Evolutionary conservation across 805 yeast genomes (phyloP).

Genomic region (Saccharomyces paradoxus): DNA sequence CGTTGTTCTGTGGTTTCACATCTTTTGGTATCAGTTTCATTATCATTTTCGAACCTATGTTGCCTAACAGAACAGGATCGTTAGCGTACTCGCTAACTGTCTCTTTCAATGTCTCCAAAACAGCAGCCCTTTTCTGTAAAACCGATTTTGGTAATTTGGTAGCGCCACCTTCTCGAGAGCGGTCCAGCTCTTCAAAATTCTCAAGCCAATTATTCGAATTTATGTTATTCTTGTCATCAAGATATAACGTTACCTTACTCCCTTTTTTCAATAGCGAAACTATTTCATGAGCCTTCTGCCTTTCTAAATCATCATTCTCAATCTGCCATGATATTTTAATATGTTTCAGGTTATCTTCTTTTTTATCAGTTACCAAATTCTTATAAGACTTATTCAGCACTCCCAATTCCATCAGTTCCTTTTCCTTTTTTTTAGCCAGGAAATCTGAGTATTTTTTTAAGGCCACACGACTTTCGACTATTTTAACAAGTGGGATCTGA

Average conservation of each 20-base stretch:
- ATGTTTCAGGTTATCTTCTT: conserved; percentile 34
- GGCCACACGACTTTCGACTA: conserved; percentile 20
- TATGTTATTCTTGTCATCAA: conserved; percentile 33
- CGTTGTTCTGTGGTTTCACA: conserved; percentile 16
- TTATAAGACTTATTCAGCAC: conserved; percentile 9
- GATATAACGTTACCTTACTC: conserved; percentile 32
- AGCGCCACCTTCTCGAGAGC: conserved; percentile 2
- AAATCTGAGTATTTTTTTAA: conserved; percentile 24
- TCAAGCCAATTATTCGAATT: conserved; percentile 22
- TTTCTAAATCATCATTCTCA: conserved; percentile 41
- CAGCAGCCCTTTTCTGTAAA: conserved; percentile 27
- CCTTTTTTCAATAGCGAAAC: conserved; percentile 38
- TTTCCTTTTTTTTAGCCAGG: conserved; percentile 19
- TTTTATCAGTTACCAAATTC: conserved; percentile 9
- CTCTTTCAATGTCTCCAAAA: conserved; percentile 25
- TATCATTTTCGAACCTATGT: conserved; percentile 21
- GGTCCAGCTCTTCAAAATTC: conserved; percentile 14
- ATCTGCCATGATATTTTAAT: conserved; percentile 51
- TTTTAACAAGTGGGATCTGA: conserved; percentile 23
- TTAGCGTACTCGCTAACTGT: conserved; percentile 23
- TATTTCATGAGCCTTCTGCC: conserved; percentile 48
- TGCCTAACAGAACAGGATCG: conserved; percentile 26
- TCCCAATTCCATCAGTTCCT: conserved; percentile 21
- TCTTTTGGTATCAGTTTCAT: conserved; percentile 21
- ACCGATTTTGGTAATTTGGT: conserved; percentile 28